Percentiles rank a stretch among this genome's conserved stretches.
Evolutionary conservation across 139 green algal genomes (phyloP).

Genomic region (Monoraphidium neglectum): DNA sequence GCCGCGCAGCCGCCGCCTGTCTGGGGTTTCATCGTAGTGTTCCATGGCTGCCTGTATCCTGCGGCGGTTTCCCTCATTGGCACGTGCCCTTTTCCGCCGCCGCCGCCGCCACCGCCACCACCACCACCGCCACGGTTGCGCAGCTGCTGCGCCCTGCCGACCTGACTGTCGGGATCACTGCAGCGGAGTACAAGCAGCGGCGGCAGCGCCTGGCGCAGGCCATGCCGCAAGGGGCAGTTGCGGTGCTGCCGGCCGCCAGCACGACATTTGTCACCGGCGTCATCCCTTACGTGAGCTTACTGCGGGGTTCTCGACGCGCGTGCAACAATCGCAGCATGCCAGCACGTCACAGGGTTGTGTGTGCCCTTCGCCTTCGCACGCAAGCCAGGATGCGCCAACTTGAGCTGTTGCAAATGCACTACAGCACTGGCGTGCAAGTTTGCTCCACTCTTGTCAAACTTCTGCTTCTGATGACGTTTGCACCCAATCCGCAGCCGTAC

Average conservation of each 20-base stretch:
- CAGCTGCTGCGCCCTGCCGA: constrained; percentile 59
- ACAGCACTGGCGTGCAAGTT: no score
- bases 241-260: constrained; percentile 66
- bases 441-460: background rate
- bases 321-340: background rate
- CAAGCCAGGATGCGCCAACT: no score
- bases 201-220: constrained; percentile 44
- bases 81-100: no score
- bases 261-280: constrained; percentile 73
- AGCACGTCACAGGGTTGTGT: no score
- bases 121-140: no score
- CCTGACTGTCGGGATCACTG: constrained; percentile 61
- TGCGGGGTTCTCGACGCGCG: no score
- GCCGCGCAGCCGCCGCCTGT: no score
- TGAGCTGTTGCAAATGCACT: no score
- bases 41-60: no score
- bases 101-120: background rate
- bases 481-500: background rate
- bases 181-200: constrained; percentile 55
- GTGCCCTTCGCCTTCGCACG: no score
- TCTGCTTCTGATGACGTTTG: background rate
- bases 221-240: constrained; percentile 65
- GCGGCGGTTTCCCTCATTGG: no score
- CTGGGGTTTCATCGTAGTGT: no score
- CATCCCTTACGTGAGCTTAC: constrained; percentile 81